Conservation (phyloP, 2,329 filamentous ascomycete genomes). For the Cladophialophora bantiana region DNA sequence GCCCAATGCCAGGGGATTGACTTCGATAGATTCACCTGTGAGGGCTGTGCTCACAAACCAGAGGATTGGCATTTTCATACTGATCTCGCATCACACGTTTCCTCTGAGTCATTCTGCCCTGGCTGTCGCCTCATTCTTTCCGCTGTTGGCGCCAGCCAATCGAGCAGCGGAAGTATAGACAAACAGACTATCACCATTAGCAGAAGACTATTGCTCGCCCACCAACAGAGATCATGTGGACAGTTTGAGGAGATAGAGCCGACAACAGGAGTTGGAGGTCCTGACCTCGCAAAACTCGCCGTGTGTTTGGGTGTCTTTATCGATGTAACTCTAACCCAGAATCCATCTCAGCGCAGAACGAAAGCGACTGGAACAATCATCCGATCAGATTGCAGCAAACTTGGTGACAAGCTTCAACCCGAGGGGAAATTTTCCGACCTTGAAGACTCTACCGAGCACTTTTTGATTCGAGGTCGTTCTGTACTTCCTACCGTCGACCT, state of each 20-base stretch:
- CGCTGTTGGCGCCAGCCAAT: background rate
- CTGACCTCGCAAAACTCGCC: background rate
- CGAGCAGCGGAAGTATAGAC: background rate
- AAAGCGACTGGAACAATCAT: conserved; percentile 5
- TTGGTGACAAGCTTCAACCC: background rate
- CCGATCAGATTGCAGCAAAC: background rate
- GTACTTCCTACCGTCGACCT: background rate
- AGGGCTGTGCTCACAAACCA: background rate
- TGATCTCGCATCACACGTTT: background rate
- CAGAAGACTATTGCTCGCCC: background rate
- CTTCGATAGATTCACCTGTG: no score
- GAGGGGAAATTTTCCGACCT: background rate
- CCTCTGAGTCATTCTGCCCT: background rate
- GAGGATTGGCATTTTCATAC: background rate
- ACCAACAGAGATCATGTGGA: background rate
- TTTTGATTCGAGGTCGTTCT: background rate
- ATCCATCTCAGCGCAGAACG: background rate
- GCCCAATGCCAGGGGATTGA: no score
- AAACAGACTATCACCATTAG: background rate
- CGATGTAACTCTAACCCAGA: background rate
- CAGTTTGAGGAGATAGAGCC: background rate
- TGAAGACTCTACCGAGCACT: background rate
- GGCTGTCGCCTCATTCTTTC: conserved; percentile 1
- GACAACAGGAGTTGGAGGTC: background rate
- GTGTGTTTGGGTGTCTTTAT: background rate